These are phyloP conservation scores for Baudoinia panamericana DNA, from an alignment of 495 filamentous ascomycete species.

Conservation along the genomic window DNA sequence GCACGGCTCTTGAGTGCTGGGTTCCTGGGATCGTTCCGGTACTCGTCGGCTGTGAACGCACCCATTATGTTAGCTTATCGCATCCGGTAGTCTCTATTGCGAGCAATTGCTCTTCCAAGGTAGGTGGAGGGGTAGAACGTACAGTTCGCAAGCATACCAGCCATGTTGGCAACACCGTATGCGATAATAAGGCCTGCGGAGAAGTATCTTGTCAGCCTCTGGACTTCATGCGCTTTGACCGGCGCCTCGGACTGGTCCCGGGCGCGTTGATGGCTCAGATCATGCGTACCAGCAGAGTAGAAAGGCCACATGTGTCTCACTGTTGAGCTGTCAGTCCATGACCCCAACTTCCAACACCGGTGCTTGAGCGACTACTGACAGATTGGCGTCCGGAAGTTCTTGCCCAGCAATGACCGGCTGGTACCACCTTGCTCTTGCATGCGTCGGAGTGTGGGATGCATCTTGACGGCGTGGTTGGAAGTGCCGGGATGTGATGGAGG, in stretches of 20 bases:
- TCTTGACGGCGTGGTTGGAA: no score
- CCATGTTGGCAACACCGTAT: conserved; percentile 75
- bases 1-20: conserved; percentile 43
- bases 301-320: conserved; percentile 83
- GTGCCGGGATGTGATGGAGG: no score
- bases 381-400: conserved; percentile 82
- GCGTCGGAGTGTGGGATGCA: no score
- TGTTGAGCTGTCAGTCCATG: conserved; percentile 29
- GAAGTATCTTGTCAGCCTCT: conserved; percentile 9
- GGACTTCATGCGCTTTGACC: no score
- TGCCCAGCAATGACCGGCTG: conserved; percentile 50
- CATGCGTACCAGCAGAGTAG: conserved; percentile 75
- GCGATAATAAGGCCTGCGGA: conserved; percentile 63
- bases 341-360: not conserved
- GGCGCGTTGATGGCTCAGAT: no score
- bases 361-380: conserved; percentile 41
- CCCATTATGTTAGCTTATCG: no score
- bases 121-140: conserved; percentile 4
- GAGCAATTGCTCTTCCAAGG: not conserved
- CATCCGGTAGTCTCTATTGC: no score
- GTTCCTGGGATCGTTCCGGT: conserved; percentile 93
- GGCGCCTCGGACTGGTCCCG: no score
- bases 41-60: conserved; percentile 76
- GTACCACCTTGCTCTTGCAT: not conserved
- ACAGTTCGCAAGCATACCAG: conserved; percentile 59